These are phyloP conservation scores for Senna tora DNA, from an alignment of 306 rosid genomes.

Conservation along the genomic window DNA sequence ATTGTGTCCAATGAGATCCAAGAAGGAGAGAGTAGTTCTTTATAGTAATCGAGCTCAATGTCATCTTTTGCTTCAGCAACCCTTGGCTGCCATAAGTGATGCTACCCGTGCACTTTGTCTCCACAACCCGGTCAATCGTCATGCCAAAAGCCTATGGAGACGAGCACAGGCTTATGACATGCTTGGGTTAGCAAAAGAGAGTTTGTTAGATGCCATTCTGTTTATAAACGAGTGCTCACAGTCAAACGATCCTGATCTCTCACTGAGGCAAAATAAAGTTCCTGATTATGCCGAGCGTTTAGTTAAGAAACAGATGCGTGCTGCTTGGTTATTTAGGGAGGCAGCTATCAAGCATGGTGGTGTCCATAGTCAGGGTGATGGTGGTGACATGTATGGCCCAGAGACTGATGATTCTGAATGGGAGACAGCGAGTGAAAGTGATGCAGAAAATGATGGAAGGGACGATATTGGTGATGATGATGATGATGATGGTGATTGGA, in stretches of 20 bases:
- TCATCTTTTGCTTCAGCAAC: conserved; percentile 88
- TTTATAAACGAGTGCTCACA: conserved; percentile 98
- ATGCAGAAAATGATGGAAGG: conserved; percentile 89
- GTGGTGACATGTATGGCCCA: conserved; percentile 79
- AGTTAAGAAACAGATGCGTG: conserved; percentile 98
- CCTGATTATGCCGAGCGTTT: conserved; percentile 96
- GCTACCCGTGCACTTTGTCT: conserved; percentile 97
- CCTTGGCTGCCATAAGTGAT: conserved; percentile 94
- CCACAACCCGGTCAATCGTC: conserved; percentile 92
- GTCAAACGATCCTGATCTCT: conserved; percentile 93
- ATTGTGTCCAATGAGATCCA: conserved; percentile 95
- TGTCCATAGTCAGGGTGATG: conserved; percentile 86
- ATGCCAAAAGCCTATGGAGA: conserved; percentile 99
- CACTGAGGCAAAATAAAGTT: conserved; percentile 87
- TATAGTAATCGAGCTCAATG: conserved; percentile 98
- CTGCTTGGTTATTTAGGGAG: conserved; percentile 96
- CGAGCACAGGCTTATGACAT: conserved; percentile 99
- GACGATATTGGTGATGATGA: conserved; percentile 79
- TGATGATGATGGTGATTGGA: conserved; percentile 79
- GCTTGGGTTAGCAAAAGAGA: conserved; percentile 94
- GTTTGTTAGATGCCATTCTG: conserved; percentile 91
- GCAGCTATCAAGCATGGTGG: conserved; percentile 95
- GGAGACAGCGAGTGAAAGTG: conserved; percentile 99
- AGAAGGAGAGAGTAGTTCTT: conserved; percentile 93
- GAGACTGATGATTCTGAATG: conserved; percentile 96